These are phyloP conservation scores for Cyberlindnera japonica DNA, from an alignment of 805 yeast genomes.

Conservation along the genomic window DNA sequence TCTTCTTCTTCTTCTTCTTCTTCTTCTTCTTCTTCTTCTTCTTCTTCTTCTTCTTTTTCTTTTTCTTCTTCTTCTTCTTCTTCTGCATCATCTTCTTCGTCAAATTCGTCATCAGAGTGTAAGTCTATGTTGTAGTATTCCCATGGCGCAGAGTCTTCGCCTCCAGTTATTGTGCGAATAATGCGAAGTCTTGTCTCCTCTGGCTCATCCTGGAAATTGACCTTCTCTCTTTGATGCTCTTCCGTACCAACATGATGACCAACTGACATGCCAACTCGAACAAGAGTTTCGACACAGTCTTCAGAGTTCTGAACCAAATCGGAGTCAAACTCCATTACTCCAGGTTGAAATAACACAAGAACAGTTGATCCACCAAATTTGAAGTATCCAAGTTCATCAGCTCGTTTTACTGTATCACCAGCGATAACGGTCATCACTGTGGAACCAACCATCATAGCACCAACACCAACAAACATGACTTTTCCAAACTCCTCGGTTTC, in stretches of 20 bases:
- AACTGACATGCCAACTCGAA: conserved; percentile 86
- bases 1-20: too few species aligned
- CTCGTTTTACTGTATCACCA: conserved; percentile 56
- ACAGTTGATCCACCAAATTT: conserved; percentile 95
- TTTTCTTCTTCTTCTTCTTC: too few species aligned
- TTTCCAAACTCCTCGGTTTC: conserved; percentile 74
- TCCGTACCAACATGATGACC: conserved; percentile 60
- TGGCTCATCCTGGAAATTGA: conserved; percentile 43
- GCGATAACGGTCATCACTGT: conserved; percentile 64
- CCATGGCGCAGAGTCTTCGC: conserved; percentile 32
- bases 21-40: too few species aligned
- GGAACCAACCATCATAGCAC: conserved; percentile 99
- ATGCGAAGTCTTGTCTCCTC: conserved; percentile 46
- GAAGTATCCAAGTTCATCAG: conserved; percentile 90
- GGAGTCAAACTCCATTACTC: conserved; percentile 56
- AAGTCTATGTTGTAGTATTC: conserved; percentile 23
- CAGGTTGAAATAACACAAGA: conserved; percentile 56
- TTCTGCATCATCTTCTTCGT: conserved; percentile 8
- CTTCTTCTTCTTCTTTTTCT: too few species aligned
- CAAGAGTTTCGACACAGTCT: conserved; percentile 73
- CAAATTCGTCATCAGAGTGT: conserved; percentile 11
- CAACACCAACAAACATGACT: conserved; percentile 76
- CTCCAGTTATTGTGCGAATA: conserved; percentile 58
- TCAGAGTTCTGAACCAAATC: conserved; percentile 69
- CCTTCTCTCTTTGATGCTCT: conserved; percentile 47